Percentiles rank a stretch among this genome's conserved stretches.
phyloP scores from a whole-genome alignment of 2,329 filamentous ascomycete genomes.

The Calonectria henricotiae region DNA sequence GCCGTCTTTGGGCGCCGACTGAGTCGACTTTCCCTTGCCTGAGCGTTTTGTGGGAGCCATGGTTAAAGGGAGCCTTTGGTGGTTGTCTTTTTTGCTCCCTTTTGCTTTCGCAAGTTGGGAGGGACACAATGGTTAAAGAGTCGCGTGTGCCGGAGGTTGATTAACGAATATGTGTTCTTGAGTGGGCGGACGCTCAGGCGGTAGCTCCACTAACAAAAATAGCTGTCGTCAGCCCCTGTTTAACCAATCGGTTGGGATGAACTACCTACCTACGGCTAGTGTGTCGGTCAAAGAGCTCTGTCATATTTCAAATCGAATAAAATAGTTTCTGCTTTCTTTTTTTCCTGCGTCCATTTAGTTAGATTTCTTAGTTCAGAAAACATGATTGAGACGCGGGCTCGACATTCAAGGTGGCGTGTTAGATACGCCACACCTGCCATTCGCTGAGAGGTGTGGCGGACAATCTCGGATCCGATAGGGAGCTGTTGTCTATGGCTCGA shows the following conservation, averaged over 20 bases:
- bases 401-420: constrained; percentile 19
- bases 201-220: constrained; percentile 39
- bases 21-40: constrained; percentile 54
- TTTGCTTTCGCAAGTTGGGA: not conserved
- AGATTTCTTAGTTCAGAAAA: not conserved
- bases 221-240: constrained; percentile 29
- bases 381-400: not conserved
- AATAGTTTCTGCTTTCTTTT: not conserved
- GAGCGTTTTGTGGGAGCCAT: constrained; percentile 58
- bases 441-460: constrained; percentile 43
- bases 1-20: constrained; percentile 50
- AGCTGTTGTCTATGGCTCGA: constrained; percentile 44
- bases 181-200: constrained; percentile 32
- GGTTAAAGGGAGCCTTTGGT: not conserved
- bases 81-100: constrained; percentile 12
- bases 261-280: not conserved
- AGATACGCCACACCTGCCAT: constrained; percentile 10
- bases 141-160: constrained; percentile 35
- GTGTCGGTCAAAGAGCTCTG: not conserved
- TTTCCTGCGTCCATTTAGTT: not conserved
- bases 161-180: constrained; percentile 45
- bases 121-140: constrained; percentile 29
- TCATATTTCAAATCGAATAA: not conserved
- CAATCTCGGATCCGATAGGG: constrained; percentile 45
- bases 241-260: constrained; percentile 16